Percentiles rank a stretch among this genome's conserved stretches.
Conservation (phyloP, 352 stramenopile genomes). For the Globisporangium carolinianum region DNA sequence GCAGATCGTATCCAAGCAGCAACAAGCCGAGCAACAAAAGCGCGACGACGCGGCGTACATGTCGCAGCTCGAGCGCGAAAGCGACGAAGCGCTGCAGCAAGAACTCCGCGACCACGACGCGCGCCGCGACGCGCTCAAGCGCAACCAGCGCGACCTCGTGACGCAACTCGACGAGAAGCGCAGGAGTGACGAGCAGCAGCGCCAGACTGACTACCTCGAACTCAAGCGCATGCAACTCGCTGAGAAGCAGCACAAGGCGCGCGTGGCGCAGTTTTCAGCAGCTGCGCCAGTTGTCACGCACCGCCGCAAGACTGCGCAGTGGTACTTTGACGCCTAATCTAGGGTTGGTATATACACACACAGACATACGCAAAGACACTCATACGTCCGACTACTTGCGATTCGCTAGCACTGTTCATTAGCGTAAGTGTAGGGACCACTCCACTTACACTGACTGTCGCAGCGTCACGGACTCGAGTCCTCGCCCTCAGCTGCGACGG, state of each 20-base stretch:
- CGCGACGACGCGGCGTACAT: slow-evolving; percentile 53
- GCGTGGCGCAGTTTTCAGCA: slow-evolving; percentile 45
- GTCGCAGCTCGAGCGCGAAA: slow-evolving; percentile 54
- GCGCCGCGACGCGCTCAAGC: slow-evolving; percentile 51
- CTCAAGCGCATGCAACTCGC: slow-evolving; percentile 70
- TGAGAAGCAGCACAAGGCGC: slow-evolving; percentile 74
- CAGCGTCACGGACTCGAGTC: neutral
- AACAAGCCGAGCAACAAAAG: slow-evolving; percentile 25
- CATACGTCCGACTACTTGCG: too few species aligned
- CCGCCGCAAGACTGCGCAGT: slow-evolving; percentile 67
- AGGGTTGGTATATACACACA: neutral
- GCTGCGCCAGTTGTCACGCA: slow-evolving; percentile 45
- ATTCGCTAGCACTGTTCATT: too few species aligned
- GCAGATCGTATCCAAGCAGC: slow-evolving; percentile 47
- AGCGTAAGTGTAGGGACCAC: neutral
- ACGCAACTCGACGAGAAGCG: slow-evolving; percentile 47
- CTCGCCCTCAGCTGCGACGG: slow-evolving; percentile 5
- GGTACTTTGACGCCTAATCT: slow-evolving; percentile 73
- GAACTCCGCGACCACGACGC: slow-evolving; percentile 74
- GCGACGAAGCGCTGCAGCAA: slow-evolving; percentile 71
- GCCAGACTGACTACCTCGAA: slow-evolving; percentile 65
- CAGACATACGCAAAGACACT: too few species aligned
- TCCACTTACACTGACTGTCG: neutral
- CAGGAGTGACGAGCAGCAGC: slow-evolving; percentile 45
- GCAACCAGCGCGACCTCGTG: slow-evolving; percentile 56